Conservation (phyloP, 2,329 filamentous ascomycete species). For the Falciphora oryzae region DNA sequence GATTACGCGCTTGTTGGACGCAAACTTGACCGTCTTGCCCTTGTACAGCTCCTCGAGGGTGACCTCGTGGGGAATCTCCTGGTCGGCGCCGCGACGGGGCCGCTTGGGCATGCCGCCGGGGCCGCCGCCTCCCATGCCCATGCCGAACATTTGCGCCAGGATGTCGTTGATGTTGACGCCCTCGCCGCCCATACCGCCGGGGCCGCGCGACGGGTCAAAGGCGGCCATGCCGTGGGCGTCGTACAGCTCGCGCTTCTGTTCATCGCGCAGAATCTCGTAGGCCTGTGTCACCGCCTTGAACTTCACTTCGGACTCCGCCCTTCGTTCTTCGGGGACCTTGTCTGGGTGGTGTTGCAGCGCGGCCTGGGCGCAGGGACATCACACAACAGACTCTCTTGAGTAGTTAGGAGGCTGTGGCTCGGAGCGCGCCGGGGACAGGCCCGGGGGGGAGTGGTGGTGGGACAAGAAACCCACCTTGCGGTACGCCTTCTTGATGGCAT, state of each 20-base stretch:
- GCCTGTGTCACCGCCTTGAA: slow-evolving; percentile 93
- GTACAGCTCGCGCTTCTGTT: slow-evolving; percentile 87
- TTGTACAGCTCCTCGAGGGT: slow-evolving; percentile 94
- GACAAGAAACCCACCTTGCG: slow-evolving; percentile 61
- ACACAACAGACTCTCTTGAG: slow-evolving; percentile 12
- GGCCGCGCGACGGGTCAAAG: slow-evolving; percentile 72
- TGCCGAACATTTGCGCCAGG: slow-evolving; percentile 78
- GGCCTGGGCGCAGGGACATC: slow-evolving; percentile 46
- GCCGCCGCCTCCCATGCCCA: slow-evolving; percentile 47
- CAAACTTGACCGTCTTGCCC: slow-evolving; percentile 96
- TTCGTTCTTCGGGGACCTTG: slow-evolving; percentile 83
- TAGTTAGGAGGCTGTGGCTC: slow-evolving; percentile 8
- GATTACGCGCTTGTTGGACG: slow-evolving; percentile 88
- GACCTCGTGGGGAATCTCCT: slow-evolving; percentile 88
- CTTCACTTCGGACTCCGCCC: slow-evolving; percentile 77
- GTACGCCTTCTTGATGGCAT: slow-evolving; percentile 92
- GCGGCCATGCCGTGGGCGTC: slow-evolving; percentile 94
- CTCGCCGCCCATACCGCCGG: slow-evolving; percentile 57
- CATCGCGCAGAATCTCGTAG: slow-evolving; percentile 96
- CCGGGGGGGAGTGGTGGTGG: slow-evolving; percentile 12
- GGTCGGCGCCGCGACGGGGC: slow-evolving; percentile 69
- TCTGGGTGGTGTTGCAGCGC: slow-evolving; percentile 88
- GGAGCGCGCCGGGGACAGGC: not conserved
- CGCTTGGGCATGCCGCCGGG: slow-evolving; percentile 58
- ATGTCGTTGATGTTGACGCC: slow-evolving; percentile 88